Conservation (phyloP, 2,329 filamentous ascomycete species). For the Neonectria faginata region DNA sequence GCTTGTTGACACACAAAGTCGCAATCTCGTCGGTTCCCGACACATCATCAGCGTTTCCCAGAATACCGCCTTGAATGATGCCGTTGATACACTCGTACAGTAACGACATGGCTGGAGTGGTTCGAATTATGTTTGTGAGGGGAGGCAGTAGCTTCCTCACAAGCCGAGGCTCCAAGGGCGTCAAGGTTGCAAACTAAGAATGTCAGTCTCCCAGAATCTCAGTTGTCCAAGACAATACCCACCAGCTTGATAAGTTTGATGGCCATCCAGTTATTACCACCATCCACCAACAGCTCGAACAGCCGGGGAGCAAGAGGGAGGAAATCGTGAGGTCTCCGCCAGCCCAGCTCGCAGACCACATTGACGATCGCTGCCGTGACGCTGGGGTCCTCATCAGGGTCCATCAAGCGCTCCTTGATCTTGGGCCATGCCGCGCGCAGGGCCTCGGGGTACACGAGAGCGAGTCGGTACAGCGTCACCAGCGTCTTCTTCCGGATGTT, state of each 20-base stretch:
- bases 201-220: constrained; percentile 4
- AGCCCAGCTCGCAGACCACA: constrained; percentile 94
- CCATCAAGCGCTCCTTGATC: constrained; percentile 93
- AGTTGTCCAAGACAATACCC: constrained; percentile 5
- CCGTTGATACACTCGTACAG: constrained; percentile 99
- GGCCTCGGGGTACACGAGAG: constrained; percentile 96
- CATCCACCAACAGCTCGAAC: constrained; percentile 91
- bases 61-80: constrained; percentile 95
- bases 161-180: constrained; percentile 89
- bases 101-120: constrained; percentile 97
- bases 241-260: constrained; percentile 99
- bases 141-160: constrained; percentile 93
- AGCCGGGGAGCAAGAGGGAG: constrained; percentile 89
- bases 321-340: constrained; percentile 93
- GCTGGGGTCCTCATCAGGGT: constrained; percentile 88
- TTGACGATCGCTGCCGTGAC: constrained; percentile 97
- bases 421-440: constrained; percentile 94
- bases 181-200: constrained; percentile 88
- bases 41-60: constrained; percentile 83
- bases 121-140: constrained; percentile 91
- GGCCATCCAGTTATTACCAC: constrained; percentile 99
- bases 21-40: constrained; percentile 92
- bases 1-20: constrained; percentile 88
- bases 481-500: constrained; percentile 95
- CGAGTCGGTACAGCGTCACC: constrained; percentile 91